Evolutionary conservation across 768 basidiomycete genomes (phyloP).

Genomic region (Psilocybe cyanescens): DNA sequence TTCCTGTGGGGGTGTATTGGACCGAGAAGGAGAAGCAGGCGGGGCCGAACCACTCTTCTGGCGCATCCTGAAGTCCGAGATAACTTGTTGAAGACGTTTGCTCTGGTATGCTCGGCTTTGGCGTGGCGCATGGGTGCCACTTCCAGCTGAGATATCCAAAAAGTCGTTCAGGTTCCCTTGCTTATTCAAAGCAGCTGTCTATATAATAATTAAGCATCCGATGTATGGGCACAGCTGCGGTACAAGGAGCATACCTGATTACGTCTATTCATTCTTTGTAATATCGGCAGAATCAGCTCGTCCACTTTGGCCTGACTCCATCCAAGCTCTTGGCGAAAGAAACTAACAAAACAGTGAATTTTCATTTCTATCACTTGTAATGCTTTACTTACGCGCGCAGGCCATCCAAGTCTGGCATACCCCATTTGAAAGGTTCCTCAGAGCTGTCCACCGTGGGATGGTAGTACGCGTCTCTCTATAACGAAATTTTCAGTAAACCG

Average conservation of each 20-base stretch:
- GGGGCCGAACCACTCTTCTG: constrained; percentile 34
- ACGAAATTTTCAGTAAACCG: neutral
- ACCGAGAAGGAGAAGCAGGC: constrained; percentile 7
- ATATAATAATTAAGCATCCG: neutral
- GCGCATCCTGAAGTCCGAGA: constrained; percentile 78
- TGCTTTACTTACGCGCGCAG: constrained; percentile 67
- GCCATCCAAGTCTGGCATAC: constrained; percentile 93
- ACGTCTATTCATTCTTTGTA: constrained; percentile 86
- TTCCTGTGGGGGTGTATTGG: constrained; percentile 26
- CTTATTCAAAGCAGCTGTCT: constrained; percentile 69
- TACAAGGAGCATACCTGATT: constrained; percentile 52
- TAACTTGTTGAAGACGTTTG: constrained; percentile 86
- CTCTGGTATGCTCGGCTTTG: constrained; percentile 83
- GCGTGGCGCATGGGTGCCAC: constrained; percentile 74
- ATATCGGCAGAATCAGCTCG: constrained; percentile 89
- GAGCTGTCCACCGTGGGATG: constrained; percentile 90
- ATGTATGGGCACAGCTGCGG: neutral
- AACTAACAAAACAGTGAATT: constrained; percentile 41
- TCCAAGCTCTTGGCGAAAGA: constrained; percentile 75
- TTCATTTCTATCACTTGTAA: neutral
- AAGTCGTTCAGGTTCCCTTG: constrained; percentile 80
- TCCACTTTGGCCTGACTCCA: constrained; percentile 88
- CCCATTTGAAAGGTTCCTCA: constrained; percentile 96
- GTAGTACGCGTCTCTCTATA: constrained; percentile 89
- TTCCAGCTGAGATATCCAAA: constrained; percentile 71